phyloP scores from a whole-genome alignment of 192 early-diverging fungal species.

The Coemansia furcata region DNA sequence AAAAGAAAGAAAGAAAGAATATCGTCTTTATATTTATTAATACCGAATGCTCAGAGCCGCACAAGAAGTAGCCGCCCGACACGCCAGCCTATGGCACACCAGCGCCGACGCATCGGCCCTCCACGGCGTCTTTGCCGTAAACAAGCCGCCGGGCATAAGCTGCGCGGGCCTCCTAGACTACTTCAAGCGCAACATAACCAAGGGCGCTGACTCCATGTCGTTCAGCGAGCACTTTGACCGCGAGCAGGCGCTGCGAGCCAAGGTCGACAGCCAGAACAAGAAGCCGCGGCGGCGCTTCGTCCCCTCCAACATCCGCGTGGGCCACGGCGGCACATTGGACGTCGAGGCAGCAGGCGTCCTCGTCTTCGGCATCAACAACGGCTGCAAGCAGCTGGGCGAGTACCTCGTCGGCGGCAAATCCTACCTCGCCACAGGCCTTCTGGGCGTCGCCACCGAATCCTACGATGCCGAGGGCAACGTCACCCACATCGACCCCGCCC shows the following conservation, averaged over 20 bases:
- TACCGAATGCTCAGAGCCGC: constrained; percentile 13
- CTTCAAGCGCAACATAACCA: constrained; percentile 41
- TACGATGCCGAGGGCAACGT: constrained; percentile 58
- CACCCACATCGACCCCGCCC: constrained; percentile 29
- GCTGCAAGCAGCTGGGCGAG: constrained; percentile 54
- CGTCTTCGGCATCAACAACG: constrained; percentile 55
- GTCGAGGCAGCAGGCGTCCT: constrained; percentile 46
- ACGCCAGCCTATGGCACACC: neutral
- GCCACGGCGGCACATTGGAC: constrained; percentile 48
- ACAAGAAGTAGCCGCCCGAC: constrained; percentile 10
- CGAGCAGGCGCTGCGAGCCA: constrained; percentile 16
- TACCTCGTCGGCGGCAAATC: constrained; percentile 55
- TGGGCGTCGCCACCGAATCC: constrained; percentile 62
- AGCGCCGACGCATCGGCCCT: constrained; percentile 5
- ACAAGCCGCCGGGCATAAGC: constrained; percentile 53
- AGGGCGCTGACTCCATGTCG: constrained; percentile 3
- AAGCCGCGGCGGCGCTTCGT: neutral
- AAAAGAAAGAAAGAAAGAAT: neutral
- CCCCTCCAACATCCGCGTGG: constrained; percentile 24
- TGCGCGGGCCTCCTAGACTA: constrained; percentile 42
- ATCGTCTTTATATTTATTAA: constrained; percentile 1
- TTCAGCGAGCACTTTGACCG: constrained; percentile 40
- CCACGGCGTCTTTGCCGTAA: constrained; percentile 40
- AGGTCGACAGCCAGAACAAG: constrained; percentile 13
- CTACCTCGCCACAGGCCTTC: constrained; percentile 54